Evolutionary conservation across 208 protist genomes (phyloP).

Genomic region (Leptomonas seymouri): DNA sequence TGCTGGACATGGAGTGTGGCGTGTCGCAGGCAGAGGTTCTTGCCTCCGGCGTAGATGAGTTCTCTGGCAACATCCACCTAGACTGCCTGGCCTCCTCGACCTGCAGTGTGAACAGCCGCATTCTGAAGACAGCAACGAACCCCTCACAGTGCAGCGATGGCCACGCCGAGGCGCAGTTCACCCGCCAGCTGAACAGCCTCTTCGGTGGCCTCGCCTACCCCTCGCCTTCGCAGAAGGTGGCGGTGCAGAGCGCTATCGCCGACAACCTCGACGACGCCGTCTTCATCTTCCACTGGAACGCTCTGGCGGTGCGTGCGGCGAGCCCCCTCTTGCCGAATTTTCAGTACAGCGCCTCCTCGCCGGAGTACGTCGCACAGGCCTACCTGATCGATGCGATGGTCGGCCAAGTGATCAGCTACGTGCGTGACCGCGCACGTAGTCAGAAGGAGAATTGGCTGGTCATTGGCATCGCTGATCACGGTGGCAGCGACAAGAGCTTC

Average conservation of each 20-base stretch:
- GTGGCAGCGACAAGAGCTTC: slow-evolving; percentile 58
- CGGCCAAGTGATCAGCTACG: slow-evolving; percentile 64
- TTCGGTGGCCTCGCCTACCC: slow-evolving; percentile 56
- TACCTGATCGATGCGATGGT: slow-evolving; percentile 75
- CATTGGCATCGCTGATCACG: slow-evolving; percentile 66
- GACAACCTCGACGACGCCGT: slow-evolving; percentile 55
- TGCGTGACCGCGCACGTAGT: slow-evolving; percentile 50
- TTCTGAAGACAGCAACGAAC: slow-evolving; percentile 35
- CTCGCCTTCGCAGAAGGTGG: slow-evolving; percentile 27
- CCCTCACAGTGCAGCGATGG: slow-evolving; percentile 35
- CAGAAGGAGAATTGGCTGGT: slow-evolving; percentile 86
- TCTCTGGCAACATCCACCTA: slow-evolving; percentile 35
- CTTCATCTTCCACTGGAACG: slow-evolving; percentile 76
- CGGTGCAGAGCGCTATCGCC: slow-evolving; percentile 38
- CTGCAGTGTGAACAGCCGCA: slow-evolving; percentile 58
- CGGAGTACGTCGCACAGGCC: slow-evolving; percentile 59
- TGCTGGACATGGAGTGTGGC: slow-evolving; percentile 80
- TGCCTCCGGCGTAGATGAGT: slow-evolving; percentile 18
- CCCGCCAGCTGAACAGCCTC: slow-evolving; percentile 39
- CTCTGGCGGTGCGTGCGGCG: slow-evolving; percentile 53
- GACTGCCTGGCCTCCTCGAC: slow-evolving; percentile 55
- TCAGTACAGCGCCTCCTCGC: slow-evolving; percentile 49
- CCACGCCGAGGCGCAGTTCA: slow-evolving; percentile 48
- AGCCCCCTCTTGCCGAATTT: slow-evolving; percentile 52
- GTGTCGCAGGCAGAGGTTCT: slow-evolving; percentile 21